These are phyloP conservation scores for Globisporangium uncinulatum DNA, from an alignment of 352 stramenopile genomes.

Conservation along the genomic window DNA sequence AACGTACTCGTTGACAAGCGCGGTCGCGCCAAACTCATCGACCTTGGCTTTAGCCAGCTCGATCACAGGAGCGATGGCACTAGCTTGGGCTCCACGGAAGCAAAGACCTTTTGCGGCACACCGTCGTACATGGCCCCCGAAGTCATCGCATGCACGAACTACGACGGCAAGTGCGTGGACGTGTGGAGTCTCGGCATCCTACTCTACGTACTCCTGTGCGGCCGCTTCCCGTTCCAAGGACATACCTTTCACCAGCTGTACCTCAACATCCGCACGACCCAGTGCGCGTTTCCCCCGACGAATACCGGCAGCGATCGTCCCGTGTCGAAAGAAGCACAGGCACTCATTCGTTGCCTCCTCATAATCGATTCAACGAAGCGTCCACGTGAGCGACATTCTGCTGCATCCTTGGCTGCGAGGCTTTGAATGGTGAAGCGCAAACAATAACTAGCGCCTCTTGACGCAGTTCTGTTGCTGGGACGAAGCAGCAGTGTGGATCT, in stretches of 20 bases:
- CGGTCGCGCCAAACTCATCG: constrained; percentile 37
- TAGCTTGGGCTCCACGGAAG: no score
- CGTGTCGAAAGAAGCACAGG: constrained; percentile 33
- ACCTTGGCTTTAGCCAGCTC: constrained; percentile 69
- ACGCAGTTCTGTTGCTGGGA: constrained; percentile 21
- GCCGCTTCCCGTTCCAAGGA: constrained; percentile 81
- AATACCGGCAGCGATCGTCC: not conserved
- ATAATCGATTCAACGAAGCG: constrained; percentile 35
- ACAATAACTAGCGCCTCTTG: not conserved
- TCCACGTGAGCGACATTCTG: constrained; percentile 26
- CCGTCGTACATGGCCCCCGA: constrained; percentile 80
- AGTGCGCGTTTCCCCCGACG: constrained; percentile 10
- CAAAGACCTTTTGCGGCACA: constrained; percentile 74
- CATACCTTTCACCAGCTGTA: constrained; percentile 43
- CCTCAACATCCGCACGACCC: constrained; percentile 22
- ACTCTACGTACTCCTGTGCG: constrained; percentile 41
- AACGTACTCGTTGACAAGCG: constrained; percentile 53
- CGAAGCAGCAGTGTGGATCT: constrained; percentile 8
- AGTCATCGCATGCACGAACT: constrained; percentile 43
- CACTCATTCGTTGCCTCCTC: constrained; percentile 40
- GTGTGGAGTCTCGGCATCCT: constrained; percentile 59
- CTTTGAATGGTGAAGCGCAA: not conserved
- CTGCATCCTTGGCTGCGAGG: constrained; percentile 30
- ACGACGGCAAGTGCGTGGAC: constrained; percentile 47
- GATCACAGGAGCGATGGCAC: constrained; percentile 15